Conservation (phyloP, 768 basidiomycete species). For the Hemileccinum impolitum region DNA sequence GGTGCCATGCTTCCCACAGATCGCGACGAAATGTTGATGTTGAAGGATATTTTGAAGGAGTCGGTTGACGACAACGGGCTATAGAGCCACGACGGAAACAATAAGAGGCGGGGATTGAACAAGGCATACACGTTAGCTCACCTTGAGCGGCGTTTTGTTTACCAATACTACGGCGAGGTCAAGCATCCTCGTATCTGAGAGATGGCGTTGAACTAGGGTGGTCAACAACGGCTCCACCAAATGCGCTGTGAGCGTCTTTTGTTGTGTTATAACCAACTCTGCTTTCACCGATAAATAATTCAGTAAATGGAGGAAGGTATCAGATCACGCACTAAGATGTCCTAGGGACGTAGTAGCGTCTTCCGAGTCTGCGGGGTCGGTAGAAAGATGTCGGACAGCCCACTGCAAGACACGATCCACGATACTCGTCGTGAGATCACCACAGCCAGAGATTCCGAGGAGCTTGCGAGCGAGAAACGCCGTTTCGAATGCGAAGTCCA, state of each 20-base stretch:
- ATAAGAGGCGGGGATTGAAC: not conserved
- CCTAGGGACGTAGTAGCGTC: slow-evolving; percentile 24
- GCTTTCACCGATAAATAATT: not conserved
- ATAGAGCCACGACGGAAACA: not conserved
- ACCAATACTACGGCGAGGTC: slow-evolving; percentile 43
- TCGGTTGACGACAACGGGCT: slow-evolving; percentile 73
- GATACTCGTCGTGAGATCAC: slow-evolving; percentile 28
- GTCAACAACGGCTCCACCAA: slow-evolving; percentile 70
- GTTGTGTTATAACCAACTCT: slow-evolving; percentile 15
- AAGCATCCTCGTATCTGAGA: slow-evolving; percentile 42
- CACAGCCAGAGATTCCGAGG: slow-evolving; percentile 20
- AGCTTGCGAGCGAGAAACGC: slow-evolving; percentile 34
- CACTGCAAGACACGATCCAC: slow-evolving; percentile 50
- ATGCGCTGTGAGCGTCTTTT: slow-evolving; percentile 42
- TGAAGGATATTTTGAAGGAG: slow-evolving; percentile 74
- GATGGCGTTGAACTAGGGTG: slow-evolving; percentile 57
- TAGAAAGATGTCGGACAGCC: slow-evolving; percentile 46
- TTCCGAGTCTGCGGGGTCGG: slow-evolving; percentile 26
- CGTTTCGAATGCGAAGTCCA: slow-evolving; percentile 28
- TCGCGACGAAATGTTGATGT: slow-evolving; percentile 56
- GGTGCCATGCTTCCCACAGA: slow-evolving; percentile 31
- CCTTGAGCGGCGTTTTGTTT: slow-evolving; percentile 57
- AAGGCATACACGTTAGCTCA: slow-evolving; percentile 24
- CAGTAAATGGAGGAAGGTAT: not conserved
- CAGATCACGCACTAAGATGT: slow-evolving; percentile 36